Conservation (phyloP, 2,329 filamentous ascomycete genomes). For the Aspergillaceae sp. region DNA sequence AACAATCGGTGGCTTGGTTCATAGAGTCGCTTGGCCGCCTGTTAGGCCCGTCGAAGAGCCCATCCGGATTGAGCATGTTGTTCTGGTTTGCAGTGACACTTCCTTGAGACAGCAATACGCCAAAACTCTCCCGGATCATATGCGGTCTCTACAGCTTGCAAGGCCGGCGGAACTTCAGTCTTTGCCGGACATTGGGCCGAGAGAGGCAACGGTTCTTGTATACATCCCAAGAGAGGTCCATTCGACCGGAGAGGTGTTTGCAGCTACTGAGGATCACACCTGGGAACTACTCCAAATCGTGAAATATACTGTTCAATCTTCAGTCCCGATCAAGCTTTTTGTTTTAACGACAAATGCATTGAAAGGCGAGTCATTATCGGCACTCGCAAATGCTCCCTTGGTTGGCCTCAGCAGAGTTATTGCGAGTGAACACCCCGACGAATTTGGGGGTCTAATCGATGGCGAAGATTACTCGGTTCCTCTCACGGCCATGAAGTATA, state of each 20-base stretch:
- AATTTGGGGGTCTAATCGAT: constrained; percentile 34
- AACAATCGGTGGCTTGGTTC: constrained; percentile 23
- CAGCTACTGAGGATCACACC: neutral
- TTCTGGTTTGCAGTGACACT: constrained; percentile 4
- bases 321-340: constrained; percentile 16
- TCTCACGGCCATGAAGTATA: constrained; percentile 30
- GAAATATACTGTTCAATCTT: constrained; percentile 3
- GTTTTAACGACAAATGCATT: constrained; percentile 20
- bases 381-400: constrained; percentile 28
- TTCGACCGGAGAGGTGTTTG: neutral
- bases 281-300: constrained; percentile 6
- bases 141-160: constrained; percentile 1
- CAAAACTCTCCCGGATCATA: neutral
- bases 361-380: constrained; percentile 17
- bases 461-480: constrained; percentile 25
- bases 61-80: constrained; percentile 8
- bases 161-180: neutral
- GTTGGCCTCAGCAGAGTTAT: constrained; percentile 32
- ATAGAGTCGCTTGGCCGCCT: constrained; percentile 33
- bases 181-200: neutral
- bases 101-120: neutral
- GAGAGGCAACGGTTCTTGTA: constrained; percentile 4
- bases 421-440: constrained; percentile 29
- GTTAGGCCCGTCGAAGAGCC: constrained; percentile 25
- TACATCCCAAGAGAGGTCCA: constrained; percentile 6